Base-by-base conservation (phyloP, 768 basidiomycete species). In the Suillus luteus region DNA sequence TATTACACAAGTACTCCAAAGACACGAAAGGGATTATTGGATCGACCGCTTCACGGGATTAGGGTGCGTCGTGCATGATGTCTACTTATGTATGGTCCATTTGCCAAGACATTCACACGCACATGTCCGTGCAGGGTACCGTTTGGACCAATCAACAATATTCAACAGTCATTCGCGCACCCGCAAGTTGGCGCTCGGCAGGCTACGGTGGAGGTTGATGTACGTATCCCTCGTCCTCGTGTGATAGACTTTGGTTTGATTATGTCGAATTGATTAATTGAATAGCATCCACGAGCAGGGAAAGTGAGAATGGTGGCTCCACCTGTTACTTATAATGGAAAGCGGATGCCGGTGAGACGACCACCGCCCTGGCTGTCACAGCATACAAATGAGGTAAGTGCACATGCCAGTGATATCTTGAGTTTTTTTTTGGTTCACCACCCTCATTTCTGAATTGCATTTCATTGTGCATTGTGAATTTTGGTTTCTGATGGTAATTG, bases 101-200 rank as follows among this genome's bases (percentile, higher is more conserved):
- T 11, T 49, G 55, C 52, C 55, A 31, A 37, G 60, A 63, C n/a
- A 54, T 40, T 64, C 51, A 71, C 62, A 41, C 59, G 60, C 31
- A 64, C 61, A 52, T 67, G 22, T 49, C 31, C 22, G 40, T 54
- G 61, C 65, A 92, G 90, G 12, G 86, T 94, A 31, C 92, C 93
- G 8, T 89, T 90, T 75, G 92, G 91, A 37, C 96, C 96, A 19
- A 96, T 98, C 79, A 97, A 97, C 73, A 90, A 93, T 68, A 93
- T 98, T 64, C 72, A 83, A 64, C 87, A 95, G 75, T 95, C 96
- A 3, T 98, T 97, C 71, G 85, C 86, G 40, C 96, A 97, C 75
- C 93, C 94, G 8, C 87, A 88, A 79, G 93, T 92, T 2, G 71
- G 88, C 46, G 94, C 95, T 35, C 83, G 96, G 57, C 79, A 83